Base-by-base conservation (phyloP, 192 early-diverging fungal genomes). In the Glomus cerebriforme region DNA sequence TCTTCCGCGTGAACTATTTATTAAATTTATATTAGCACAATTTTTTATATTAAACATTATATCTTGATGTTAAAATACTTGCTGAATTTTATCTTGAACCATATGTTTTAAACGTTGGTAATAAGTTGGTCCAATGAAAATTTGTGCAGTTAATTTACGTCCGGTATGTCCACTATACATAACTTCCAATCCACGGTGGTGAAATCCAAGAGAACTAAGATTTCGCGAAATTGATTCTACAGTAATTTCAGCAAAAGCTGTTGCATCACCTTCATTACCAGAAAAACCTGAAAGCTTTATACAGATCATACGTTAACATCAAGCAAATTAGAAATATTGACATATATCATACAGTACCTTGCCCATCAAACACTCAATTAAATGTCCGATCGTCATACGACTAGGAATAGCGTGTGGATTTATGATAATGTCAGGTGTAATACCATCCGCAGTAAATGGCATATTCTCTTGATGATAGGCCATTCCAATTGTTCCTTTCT, bases 61-160 rank as follows among this genome's bases (percentile, higher is more conserved):
- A 31, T 32, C 19, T 17, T 19, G 45, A 45, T 4, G 37, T 19
- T 10, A 17, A 32, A 27, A 19, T 71, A 78, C 72, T 74, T 79
- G 83, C 79, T 99, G 98, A 80, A 99, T 98, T 92, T 99, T 99
- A 86, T 99, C 97, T 84, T 99, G 97, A 13, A 99, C 98, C 98
- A 99, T 99, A 84, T 99, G 98, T 92, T 99, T 99, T 80, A 99
- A 85, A 76, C 98, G 96, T 87, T 99, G 98, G 87, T 99, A 99
- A 87, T 99, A 99, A 0, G 98, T 99, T 7, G 98, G 98, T 3
- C 98, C 98, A 64, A 96, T 83, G 88, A 95, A 99, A 2, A 99
- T 88, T 80, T 99, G 97, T 27, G 95, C 96, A 7, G 91, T 89
- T 80, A 99, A 87, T 85, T 99, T 99, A 74, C 89, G 89, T 12